Evolutionary conservation across 768 basidiomycete genomes (phyloP).

Genomic region (Mycena metata): DNA sequence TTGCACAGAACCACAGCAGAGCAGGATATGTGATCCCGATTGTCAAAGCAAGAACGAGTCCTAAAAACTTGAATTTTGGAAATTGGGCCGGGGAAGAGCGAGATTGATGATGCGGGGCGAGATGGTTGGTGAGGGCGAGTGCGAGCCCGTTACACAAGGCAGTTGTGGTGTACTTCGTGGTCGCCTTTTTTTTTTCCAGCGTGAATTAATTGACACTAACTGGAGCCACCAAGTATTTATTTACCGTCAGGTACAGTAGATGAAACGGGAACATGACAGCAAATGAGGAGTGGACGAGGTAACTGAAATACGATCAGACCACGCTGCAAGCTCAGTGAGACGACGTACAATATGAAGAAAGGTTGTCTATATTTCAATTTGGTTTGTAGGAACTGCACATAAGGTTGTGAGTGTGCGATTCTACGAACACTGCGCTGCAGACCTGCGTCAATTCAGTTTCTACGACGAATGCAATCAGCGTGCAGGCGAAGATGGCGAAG

Average conservation of each 20-base stretch:
- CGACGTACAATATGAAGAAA: conserved; percentile 86
- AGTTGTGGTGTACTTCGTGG: conserved; percentile 60
- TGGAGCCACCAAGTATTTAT: too few relatives aligned
- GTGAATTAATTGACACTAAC: too few relatives aligned
- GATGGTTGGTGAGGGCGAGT: conserved; percentile 62
- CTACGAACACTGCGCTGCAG: conserved; percentile 35
- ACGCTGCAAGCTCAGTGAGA: conserved; percentile 1
- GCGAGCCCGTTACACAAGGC: conserved; percentile 67
- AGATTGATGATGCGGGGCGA: conserved; percentile 51
- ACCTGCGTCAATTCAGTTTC: conserved; percentile 88
- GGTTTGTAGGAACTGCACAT: conserved; percentile 83
- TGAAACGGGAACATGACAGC: conserved; percentile 86
- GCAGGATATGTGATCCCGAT: conserved; percentile 73
- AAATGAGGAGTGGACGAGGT: conserved; percentile 89
- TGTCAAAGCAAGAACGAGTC: conserved; percentile 61
- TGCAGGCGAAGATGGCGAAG: conserved; percentile 67
- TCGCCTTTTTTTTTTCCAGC: too few relatives aligned
- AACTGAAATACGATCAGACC: conserved; percentile 60
- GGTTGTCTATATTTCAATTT: conserved; percentile 86
- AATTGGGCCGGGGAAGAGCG: conserved; percentile 48
- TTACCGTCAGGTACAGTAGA: conserved; percentile 79
- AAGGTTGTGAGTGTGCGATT: conserved; percentile 20
- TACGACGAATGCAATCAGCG: conserved; percentile 78
- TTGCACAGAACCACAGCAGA: conserved; percentile 82
- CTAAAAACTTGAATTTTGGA: conserved; percentile 53